phyloP scores from a whole-genome alignment of 169 alveolate species.

The Eimeria necatrix region DNA sequence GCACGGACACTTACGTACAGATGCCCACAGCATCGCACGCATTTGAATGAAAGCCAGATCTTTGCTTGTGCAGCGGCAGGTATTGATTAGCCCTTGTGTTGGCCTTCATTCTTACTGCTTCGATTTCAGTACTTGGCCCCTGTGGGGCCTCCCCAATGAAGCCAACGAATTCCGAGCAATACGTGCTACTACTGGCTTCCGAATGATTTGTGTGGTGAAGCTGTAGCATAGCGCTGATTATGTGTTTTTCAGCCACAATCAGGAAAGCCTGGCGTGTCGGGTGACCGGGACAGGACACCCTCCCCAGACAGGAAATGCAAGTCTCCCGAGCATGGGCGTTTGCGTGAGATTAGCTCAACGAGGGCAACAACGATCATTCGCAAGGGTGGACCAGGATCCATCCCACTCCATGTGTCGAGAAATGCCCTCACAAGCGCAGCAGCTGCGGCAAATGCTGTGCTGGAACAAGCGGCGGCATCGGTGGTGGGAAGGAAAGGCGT shows the following conservation, averaged over 20 bases:
- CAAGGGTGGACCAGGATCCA: not conserved
- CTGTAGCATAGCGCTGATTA: no score
- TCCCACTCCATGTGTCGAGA: not conserved
- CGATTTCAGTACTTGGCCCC: no score
- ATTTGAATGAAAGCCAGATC: no score
- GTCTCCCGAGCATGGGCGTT: slow-evolving; percentile 1
- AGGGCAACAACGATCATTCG: slow-evolving; percentile 37
- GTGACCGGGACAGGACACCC: slow-evolving; percentile 28
- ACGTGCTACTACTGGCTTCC: no score
- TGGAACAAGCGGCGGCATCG: slow-evolving; percentile 20
- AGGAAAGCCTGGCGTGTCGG: not conserved
- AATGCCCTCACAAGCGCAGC: slow-evolving; percentile 14
- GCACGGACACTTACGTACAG: no score
- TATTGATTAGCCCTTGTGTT: no score
- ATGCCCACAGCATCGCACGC: no score
- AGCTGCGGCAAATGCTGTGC: slow-evolving; percentile 19
- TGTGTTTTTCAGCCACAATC: not conserved
- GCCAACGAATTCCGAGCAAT: no score
- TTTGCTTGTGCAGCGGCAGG: no score
- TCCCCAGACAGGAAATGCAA: slow-evolving; percentile 40
- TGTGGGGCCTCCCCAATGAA: no score
- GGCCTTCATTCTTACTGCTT: no score
- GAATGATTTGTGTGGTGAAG: no score
- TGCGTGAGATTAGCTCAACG: not conserved
- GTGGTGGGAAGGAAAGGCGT: slow-evolving; percentile 3